Evolutionary conservation across 768 basidiomycete species (phyloP).

Genomic region (Boletus vermiculosoides): DNA sequence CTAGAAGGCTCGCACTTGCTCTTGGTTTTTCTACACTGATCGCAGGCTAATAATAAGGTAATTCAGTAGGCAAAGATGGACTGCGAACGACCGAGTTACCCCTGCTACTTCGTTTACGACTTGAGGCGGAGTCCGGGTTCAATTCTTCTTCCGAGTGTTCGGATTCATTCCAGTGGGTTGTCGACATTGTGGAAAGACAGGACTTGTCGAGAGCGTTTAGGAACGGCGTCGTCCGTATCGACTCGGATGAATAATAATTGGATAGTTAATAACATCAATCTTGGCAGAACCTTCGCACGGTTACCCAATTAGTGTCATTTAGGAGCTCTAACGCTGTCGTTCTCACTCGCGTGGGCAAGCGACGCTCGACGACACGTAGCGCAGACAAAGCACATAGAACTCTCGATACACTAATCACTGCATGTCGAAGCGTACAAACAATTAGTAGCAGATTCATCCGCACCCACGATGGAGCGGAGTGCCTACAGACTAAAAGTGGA

Average conservation of each 20-base stretch:
- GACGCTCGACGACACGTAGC: not conserved
- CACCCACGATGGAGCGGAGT: not conserved
- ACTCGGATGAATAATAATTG: conserved; percentile 9
- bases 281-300: conserved; percentile 20
- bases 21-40: conserved; percentile 86
- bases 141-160: conserved; percentile 60
- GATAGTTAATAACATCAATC: conserved; percentile 1
- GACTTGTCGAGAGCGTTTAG: conserved; percentile 2
- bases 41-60: conserved; percentile 56
- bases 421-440: not conserved
- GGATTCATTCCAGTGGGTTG: conserved; percentile 51
- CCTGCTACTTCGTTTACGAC: conserved; percentile 63
- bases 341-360: not conserved
- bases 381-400: not conserved
- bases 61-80: conserved; percentile 14
- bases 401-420: not conserved
- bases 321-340: conserved; percentile 1
- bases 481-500: not conserved
- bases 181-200: conserved; percentile 25
- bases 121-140: conserved; percentile 40
- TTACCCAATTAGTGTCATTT: conserved; percentile 5
- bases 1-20: conserved; percentile 73
- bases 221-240: not conserved
- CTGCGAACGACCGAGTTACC: conserved; percentile 36
- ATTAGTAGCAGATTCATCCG: not conserved